These are phyloP conservation scores for Alternaria solani DNA, from an alignment of 2,329 filamentous ascomycete genomes.

Conservation along the genomic window DNA sequence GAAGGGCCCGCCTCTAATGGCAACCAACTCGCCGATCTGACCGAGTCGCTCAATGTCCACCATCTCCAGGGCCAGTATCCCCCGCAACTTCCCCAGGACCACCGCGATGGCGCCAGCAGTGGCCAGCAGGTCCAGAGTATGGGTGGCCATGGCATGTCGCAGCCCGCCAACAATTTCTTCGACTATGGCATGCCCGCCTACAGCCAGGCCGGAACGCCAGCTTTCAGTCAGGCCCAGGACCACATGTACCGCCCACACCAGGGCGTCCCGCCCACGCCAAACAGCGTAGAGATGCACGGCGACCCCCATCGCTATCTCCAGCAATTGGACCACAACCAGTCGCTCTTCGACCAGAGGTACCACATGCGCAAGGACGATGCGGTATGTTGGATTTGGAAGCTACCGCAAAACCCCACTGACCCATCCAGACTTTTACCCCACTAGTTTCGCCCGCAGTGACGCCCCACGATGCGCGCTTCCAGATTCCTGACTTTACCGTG, in stretches of 20 bases:
- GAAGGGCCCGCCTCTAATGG: conserved; percentile 27
- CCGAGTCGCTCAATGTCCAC: conserved; percentile 45
- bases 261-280: conserved; percentile 79
- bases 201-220: conserved; percentile 47
- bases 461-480: conserved; percentile 75
- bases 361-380: conserved; percentile 74
- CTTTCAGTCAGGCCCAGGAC: conserved; percentile 54
- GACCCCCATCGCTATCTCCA: conserved; percentile 65
- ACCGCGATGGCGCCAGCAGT: conserved; percentile 30
- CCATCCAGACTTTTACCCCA: conserved; percentile 77
- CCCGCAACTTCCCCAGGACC: conserved; percentile 37
- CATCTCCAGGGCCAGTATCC: conserved; percentile 44
- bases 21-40: conserved; percentile 43
- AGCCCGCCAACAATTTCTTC: conserved; percentile 37
- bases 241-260: conserved; percentile 60
- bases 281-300: conserved; percentile 78
- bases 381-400: conserved; percentile 53
- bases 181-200: conserved; percentile 46
- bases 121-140: conserved; percentile 26
- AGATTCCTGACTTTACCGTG: conserved; percentile 64
- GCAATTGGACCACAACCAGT: conserved; percentile 63
- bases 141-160: conserved; percentile 17
- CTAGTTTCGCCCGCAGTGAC: conserved; percentile 86
- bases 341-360: conserved; percentile 71
- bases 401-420: conserved; percentile 26